phyloP scores from a whole-genome alignment of 345 rosid genomes.

The Cardamine resedifolia region DNA sequence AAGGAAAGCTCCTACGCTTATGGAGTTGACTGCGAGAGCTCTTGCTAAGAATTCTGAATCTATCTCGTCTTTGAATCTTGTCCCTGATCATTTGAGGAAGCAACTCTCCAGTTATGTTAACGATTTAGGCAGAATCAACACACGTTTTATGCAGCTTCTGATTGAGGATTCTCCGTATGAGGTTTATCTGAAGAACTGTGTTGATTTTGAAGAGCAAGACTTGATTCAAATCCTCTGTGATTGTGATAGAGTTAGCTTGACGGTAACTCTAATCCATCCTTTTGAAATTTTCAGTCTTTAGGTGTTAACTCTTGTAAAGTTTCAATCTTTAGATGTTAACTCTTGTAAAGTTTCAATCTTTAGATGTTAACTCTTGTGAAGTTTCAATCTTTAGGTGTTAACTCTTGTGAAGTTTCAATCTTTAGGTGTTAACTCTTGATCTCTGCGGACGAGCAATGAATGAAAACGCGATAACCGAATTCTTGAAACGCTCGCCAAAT shows the following conservation, averaged over 20 bases:
- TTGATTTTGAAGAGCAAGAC: slow-evolving; percentile 37
- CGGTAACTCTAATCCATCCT: slow-evolving; percentile 13
- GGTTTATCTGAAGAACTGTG: slow-evolving; percentile 36
- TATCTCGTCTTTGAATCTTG: slow-evolving; percentile 39
- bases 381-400: not conserved
- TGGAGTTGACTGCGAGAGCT: slow-evolving; percentile 40
- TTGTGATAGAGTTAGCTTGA: slow-evolving; percentile 41
- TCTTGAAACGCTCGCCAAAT: slow-evolving; percentile 32
- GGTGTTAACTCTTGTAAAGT: not conserved
- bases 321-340: slow-evolving; percentile 41
- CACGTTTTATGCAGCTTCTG: slow-evolving; percentile 44
- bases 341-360: slow-evolving; percentile 29
- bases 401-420: not conserved
- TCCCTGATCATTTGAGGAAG: slow-evolving; percentile 47
- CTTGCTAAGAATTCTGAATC: slow-evolving; percentile 43
- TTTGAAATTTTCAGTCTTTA: not conserved
- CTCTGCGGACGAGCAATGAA: slow-evolving; percentile 43
- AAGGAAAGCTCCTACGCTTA: slow-evolving; percentile 34
- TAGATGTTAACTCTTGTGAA: not conserved
- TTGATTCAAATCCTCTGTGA: slow-evolving; percentile 37
- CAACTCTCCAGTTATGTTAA: slow-evolving; percentile 36
- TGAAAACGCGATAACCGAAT: slow-evolving; percentile 33
- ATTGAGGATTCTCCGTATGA: slow-evolving; percentile 43
- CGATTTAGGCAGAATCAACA: slow-evolving; percentile 32
- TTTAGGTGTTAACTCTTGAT: slow-evolving; percentile 53